phyloP scores from a whole-genome alignment of 2,329 filamentous ascomycete genomes.

The Aciculosporium take region DNA sequence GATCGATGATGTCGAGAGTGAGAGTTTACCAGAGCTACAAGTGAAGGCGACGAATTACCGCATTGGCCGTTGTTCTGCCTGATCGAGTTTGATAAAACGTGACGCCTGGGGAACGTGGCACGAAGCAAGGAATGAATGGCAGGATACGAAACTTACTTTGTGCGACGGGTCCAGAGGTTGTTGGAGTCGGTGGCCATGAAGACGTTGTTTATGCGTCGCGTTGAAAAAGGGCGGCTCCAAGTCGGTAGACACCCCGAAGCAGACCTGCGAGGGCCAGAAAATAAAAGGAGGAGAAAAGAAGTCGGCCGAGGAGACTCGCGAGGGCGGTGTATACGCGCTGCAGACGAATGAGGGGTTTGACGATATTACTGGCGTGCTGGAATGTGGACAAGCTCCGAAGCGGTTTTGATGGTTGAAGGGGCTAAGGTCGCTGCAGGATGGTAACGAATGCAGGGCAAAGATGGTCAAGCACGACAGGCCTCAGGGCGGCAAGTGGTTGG shows the following conservation, averaged over 20 bases:
- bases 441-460: background rate
- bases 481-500: background rate
- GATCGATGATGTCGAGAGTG: constrained; percentile 60
- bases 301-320: background rate
- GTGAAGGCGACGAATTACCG: background rate
- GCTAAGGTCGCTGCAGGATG: background rate
- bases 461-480: background rate
- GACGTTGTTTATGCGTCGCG: constrained; percentile 16
- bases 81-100: background rate
- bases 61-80: background rate
- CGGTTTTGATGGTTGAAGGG: background rate
- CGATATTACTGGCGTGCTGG: background rate
- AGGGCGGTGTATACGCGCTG: background rate
- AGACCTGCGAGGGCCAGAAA: constrained; percentile 9
- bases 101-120: background rate
- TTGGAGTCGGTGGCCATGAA: constrained; percentile 33
- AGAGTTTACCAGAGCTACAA: constrained; percentile 71
- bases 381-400: constrained; percentile 1
- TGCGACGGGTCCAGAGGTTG: constrained; percentile 63
- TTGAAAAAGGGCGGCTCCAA: constrained; percentile 7
- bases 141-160: constrained; percentile 46
- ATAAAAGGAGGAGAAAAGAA: background rate
- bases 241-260: constrained; percentile 12
- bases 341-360: background rate
- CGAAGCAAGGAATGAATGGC: background rate